phyloP scores from a whole-genome alignment of 768 basidiomycete genomes.

The Mycena amicta region DNA sequence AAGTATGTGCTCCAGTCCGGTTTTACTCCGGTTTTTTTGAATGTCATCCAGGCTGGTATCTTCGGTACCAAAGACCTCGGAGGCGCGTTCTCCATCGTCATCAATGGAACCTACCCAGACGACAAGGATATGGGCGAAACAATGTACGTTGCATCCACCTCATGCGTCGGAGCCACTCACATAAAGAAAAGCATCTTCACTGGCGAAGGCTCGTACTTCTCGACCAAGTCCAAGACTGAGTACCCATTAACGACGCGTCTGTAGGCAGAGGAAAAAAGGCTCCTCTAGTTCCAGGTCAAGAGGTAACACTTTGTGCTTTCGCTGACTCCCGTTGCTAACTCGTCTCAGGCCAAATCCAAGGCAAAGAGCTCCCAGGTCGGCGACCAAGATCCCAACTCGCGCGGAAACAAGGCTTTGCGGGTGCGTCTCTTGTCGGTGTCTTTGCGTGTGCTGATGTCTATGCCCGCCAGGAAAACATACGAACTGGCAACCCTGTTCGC shows the following conservation, averaged over 20 bases:
- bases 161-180: background rate
- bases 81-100: conserved; percentile 21
- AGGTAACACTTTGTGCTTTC: background rate
- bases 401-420: conserved; percentile 12
- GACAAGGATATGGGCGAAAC: conserved; percentile 16
- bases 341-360: background rate
- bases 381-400: conserved; percentile 11
- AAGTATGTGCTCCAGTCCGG: background rate
- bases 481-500: conserved; percentile 4
- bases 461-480: background rate
- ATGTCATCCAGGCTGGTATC: conserved; percentile 13
- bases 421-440: background rate
- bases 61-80: conserved; percentile 8
- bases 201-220: conserved; percentile 15
- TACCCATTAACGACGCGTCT: too few relatives aligned
- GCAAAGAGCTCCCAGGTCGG: conserved; percentile 10
- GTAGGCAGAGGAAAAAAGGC: conserved; percentile 11
- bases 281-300: conserved; percentile 5
- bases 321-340: background rate
- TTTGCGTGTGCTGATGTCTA: background rate
- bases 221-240: too few relatives aligned
- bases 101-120: conserved; percentile 19
- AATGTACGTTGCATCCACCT: background rate
- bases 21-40: background rate
- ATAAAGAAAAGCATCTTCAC: conserved; percentile 15